Evolutionary conservation across 148 eudicot species (phyloP).

Genomic region (Heliosperma pusillum): DNA sequence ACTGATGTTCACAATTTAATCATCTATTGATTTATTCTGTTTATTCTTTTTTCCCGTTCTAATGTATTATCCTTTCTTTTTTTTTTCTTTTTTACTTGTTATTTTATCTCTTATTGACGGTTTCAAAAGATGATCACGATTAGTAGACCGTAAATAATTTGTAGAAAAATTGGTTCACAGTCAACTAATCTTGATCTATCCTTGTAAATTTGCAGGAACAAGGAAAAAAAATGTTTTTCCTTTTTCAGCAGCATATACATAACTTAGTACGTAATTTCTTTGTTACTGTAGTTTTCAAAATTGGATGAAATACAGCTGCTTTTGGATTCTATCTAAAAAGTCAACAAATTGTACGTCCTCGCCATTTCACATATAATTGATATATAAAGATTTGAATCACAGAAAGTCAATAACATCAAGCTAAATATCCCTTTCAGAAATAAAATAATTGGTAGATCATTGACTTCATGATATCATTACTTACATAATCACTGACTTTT

Average conservation of each 20-base stretch:
- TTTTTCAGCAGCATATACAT: too few relatives aligned
- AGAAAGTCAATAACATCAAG: neutral
- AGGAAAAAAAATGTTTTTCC: too few relatives aligned
- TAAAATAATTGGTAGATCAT: neutral
- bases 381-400: neutral
- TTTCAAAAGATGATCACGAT: neutral
- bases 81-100: neutral
- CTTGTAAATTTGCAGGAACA: neutral
- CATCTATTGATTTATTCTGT: neutral
- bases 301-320: conserved; percentile 8
- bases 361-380: neutral
- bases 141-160: neutral
- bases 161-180: neutral
- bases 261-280: neutral
- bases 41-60: too few relatives aligned
- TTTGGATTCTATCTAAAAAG: neutral
- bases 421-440: neutral
- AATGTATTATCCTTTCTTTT: too few relatives aligned
- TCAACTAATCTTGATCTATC: neutral
- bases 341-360: neutral
- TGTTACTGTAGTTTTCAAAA: neutral
- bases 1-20: neutral
- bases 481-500: neutral
- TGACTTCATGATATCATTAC: neutral
- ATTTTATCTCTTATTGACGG: neutral